These are phyloP conservation scores for Trichomonas gallinae DNA, from an alignment of 208 protist species.

Conservation along the genomic window DNA sequence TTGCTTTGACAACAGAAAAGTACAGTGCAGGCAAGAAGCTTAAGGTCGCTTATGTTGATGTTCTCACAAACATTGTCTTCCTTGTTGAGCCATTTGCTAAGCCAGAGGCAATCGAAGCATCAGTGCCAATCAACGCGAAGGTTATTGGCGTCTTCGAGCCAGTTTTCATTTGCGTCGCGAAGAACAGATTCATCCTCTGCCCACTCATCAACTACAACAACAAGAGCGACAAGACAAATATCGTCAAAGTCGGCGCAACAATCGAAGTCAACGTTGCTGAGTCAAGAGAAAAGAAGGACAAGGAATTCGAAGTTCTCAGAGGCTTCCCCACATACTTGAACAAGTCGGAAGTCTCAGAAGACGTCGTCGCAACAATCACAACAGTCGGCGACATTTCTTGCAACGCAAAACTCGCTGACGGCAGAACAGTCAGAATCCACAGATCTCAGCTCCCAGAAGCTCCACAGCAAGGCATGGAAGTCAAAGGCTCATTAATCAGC, in stretches of 20 bases:
- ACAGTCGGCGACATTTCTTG: neutral
- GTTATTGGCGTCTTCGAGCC: neutral
- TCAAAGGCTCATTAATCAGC: neutral
- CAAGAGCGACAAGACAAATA: neutral
- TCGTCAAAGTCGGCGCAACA: neutral
- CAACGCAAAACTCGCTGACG: neutral
- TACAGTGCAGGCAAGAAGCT: neutral
- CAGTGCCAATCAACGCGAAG: neutral
- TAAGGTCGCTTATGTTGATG: neutral
- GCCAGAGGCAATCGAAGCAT: neutral
- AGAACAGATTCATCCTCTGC: neutral
- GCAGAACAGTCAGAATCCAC: neutral
- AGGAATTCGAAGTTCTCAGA: neutral
- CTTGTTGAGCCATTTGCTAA: neutral
- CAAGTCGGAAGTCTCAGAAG: neutral
- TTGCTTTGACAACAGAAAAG: neutral
- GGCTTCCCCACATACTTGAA: neutral
- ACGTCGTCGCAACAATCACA: neutral
- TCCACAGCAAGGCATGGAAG: neutral
- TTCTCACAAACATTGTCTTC: neutral
- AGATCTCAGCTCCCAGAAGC: neutral
- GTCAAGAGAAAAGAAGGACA: neutral
- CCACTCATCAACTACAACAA: slow-evolving; percentile 4
- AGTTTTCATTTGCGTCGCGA: neutral
- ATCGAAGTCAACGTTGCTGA: neutral